Base-by-base conservation (phyloP, 306 rosid species). In the Mimosa bimucronata region DNA sequence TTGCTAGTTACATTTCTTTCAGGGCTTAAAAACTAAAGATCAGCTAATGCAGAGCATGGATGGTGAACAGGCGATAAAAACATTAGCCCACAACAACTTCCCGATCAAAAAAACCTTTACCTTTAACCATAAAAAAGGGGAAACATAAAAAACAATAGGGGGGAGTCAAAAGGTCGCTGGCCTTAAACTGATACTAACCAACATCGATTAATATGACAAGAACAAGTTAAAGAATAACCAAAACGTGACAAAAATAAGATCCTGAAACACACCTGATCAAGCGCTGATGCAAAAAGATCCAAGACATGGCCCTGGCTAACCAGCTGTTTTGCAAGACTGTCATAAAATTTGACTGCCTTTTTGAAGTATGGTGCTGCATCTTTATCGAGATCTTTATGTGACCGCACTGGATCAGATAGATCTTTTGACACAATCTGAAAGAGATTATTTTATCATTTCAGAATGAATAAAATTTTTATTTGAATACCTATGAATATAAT, bases 381-480 rank as follows among this genome's bases (percentile, higher is more conserved):
- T 81, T 94, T 94, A 83, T 91, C 98, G 25, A 94, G 92, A 89
- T 94, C 97, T 81, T 94, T 94, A 83, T 91, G 98, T 37, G 98
- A 94, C 70, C 97, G 94, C 53, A 94, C 94, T 12, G 98, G 98
- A 37, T 94, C 98, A 29, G 98, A 94, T 60, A 85, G 74, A 86
- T 94, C 97, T 83, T 94, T 94, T 3, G 98, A 94, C 71, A 94
- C 87, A 71, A 94, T 94, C 98, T 94, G 90, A 87, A 87, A 74
- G 79, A 65, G 16, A 86, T 65, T 13, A 52, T 0, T 72, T 15
- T 52, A 53, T 29, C 74, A 79, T 66, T 38, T 41, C 61, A 66
- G 30, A 71, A 71, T 70, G n/a, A 53, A 19, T 19, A 52, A 66
- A 67, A 23, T n/a, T 18, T 71, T 38, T 55, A 31, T 13, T 37